phyloP scores from a whole-genome alignment of 495 filamentous ascomycete species.

The Aspergillus leporis region DNA sequence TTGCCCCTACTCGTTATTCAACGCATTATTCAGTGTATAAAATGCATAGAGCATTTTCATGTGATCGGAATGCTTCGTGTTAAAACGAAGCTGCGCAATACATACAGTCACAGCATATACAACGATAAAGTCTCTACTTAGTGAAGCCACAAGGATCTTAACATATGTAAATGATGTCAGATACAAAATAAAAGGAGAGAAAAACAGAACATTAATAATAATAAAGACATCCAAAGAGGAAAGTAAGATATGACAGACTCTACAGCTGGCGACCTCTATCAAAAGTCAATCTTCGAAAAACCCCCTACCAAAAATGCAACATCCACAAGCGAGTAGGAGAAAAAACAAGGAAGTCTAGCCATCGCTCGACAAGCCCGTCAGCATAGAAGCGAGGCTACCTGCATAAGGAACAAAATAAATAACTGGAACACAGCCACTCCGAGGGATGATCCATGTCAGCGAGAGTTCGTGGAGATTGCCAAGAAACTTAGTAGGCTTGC shows the following conservation, averaged over 20 bases:
- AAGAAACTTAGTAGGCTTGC: background rate
- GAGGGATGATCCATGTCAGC: slow-evolving; percentile 4
- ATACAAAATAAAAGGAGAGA: background rate
- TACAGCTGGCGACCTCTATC: background rate
- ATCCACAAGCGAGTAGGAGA: background rate
- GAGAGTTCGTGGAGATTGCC: background rate
- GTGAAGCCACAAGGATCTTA: too few species aligned
- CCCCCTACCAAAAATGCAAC: background rate
- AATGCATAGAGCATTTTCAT: too few species aligned
- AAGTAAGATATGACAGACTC: background rate
- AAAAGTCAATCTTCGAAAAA: background rate
- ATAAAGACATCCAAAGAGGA: background rate
- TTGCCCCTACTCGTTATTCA: too few species aligned
- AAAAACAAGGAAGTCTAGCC: background rate
- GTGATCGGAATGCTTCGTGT: too few species aligned
- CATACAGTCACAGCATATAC: too few species aligned
- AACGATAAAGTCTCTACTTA: too few species aligned
- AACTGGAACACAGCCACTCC: slow-evolving; percentile 11
- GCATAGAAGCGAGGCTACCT: slow-evolving; percentile 3
- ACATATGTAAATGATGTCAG: too few species aligned
- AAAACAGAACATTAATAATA: background rate
- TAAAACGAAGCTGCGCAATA: too few species aligned
- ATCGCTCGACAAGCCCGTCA: background rate
- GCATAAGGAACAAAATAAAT: background rate
- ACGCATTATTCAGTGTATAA: too few species aligned